Evolutionary conservation across 2,329 filamentous ascomycete genomes (phyloP), one percentile per base, ranked within the genome.

Genomic region (Gremmenia infestans): DNA sequence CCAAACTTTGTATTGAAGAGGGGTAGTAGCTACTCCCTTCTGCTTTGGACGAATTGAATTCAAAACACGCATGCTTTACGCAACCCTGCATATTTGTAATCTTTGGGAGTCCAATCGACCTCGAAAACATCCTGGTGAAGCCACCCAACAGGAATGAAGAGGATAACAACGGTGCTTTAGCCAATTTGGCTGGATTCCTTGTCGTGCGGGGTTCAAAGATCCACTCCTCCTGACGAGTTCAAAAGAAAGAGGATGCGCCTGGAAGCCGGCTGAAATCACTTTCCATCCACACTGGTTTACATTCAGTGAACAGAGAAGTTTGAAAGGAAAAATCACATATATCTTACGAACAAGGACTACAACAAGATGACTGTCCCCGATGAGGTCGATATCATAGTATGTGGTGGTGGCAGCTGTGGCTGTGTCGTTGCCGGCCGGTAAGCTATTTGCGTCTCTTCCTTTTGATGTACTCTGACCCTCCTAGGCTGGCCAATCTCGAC

Each of bases 381-480:
- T 47, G 76, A 79, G 64, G 75, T 80, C 23, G 78, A 81, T 62
- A 72, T 81, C 47, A 78, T 81, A 57, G 72, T 81, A 53, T 76
- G 75, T 39, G 78, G 78, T 68, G 66, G 77, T 52, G 77, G 77
- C 6, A 72, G 75, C 35, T 74, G 76, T 52, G 78, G 76, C 35
- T 77, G 77, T 61, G 72, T 80, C 19, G 69, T 81, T 50, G 78
- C 79, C 25, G 74, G 72, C 4, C 71, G 80, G 65, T 66, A 14
- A 35, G 64, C 56, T 39, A 4, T 14, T 22, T 17, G 5, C 11
- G 12, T 51, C 28, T 8, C 2, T 23, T 6, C 15, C 11, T 9
- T 8, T 35, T 47, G 28, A 43, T 4, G 32, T 23, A 45, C 53
- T 55, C 22, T 19, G 63, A 15, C 22, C 12, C 22, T 37, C 71